phyloP scores from a whole-genome alignment of 306 rosid genomes.

The Canavalia ensiformis region DNA sequence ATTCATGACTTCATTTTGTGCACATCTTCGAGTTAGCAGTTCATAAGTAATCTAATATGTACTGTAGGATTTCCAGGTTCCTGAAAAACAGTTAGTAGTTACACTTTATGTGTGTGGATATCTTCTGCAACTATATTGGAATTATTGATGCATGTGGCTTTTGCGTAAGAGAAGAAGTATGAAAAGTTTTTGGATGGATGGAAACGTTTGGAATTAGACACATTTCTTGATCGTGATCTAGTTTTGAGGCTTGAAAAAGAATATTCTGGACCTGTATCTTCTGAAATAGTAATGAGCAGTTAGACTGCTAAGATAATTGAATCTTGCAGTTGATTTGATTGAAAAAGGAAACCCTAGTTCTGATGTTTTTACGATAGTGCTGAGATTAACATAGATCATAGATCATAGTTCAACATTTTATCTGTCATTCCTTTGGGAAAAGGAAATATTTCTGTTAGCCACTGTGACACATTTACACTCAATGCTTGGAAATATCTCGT shows the following conservation, averaged over 20 bases:
- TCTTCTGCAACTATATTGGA: not conserved
- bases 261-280: not conserved
- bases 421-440: not conserved
- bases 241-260: no score
- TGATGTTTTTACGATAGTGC: not conserved
- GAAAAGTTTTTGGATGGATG: not conserved
- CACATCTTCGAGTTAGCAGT: not conserved
- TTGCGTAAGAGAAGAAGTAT: not conserved
- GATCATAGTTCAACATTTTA: not conserved
- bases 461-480: not conserved
- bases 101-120: not conserved
- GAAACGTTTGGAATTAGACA: not conserved
- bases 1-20: slow-evolving; percentile 11
- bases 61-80: not conserved
- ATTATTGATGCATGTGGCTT: not conserved
- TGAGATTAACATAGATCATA: no score
- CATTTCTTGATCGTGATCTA: not conserved
- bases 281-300: not conserved
- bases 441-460: not conserved
- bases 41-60: not conserved
- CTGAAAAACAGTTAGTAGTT: not conserved
- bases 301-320: not conserved
- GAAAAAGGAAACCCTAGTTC: not conserved
- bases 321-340: no score
- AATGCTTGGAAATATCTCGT: not conserved